Percentiles rank a stretch among this genome's conserved stretches.
These are phyloP conservation scores for Picochlorum sp. DNA, from an alignment of 139 green algal species.

Conservation along the genomic window DNA sequence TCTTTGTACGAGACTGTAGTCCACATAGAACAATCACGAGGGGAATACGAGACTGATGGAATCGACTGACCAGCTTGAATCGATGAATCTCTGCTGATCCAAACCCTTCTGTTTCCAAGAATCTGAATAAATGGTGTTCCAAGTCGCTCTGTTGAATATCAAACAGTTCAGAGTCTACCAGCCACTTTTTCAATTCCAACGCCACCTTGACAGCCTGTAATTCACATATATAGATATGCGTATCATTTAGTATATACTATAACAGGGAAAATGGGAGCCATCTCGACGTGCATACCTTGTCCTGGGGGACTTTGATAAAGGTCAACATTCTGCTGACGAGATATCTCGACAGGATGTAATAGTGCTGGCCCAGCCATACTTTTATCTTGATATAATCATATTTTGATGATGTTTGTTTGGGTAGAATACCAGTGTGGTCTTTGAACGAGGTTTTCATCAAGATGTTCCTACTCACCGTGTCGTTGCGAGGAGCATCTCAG, in stretches of 20 bases:
- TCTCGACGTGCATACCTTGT: conserved; percentile 47
- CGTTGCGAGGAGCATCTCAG: too few relatives aligned
- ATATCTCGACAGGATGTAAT: conserved; percentile 90
- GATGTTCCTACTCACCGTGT: too few relatives aligned
- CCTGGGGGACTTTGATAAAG: conserved; percentile 69
- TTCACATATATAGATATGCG: too few relatives aligned
- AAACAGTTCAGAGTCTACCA: conserved; percentile 75
- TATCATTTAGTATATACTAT: too few relatives aligned
- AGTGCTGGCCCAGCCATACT: conserved; percentile 80
- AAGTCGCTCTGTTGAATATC: conserved; percentile 64
- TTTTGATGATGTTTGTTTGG: conserved; percentile 34
- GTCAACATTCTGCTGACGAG: conserved; percentile 85
- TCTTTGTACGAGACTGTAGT: conserved; percentile 81
- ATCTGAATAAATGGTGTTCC: conserved; percentile 67
- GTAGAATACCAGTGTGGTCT: too few relatives aligned
- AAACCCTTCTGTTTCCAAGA: conserved; percentile 67
- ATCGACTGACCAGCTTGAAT: conserved; percentile 75
- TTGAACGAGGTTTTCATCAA: too few relatives aligned
- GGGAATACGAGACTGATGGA: conserved; percentile 58
- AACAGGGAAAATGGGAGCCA: too few relatives aligned
- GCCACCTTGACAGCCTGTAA: conserved; percentile 80
- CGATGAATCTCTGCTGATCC: conserved; percentile 60
- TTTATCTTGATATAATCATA: conserved; percentile 75
- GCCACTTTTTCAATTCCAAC: conserved; percentile 85
- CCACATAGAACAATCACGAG: conserved; percentile 82